Percentiles rank a stretch among this genome's conserved stretches.
Conservation (phyloP, 2,329 filamentous ascomycete genomes). For the Cryphonectria japonica region DNA sequence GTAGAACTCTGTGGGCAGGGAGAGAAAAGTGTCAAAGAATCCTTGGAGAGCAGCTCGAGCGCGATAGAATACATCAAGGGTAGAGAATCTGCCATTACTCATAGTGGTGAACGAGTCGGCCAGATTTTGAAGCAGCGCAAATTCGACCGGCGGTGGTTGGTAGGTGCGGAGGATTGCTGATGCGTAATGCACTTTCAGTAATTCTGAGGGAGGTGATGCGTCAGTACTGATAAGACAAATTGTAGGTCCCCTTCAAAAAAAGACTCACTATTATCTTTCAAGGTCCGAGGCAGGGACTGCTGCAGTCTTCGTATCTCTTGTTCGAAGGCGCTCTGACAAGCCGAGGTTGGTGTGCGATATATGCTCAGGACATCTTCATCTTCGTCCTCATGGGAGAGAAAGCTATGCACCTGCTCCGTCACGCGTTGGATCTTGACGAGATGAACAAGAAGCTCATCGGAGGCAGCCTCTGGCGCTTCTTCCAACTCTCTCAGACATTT, state of each 20-base stretch:
- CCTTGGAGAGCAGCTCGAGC: constrained; percentile 50
- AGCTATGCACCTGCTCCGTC: constrained; percentile 52
- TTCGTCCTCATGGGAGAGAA: constrained; percentile 43
- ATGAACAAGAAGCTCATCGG: constrained; percentile 50
- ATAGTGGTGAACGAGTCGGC: constrained; percentile 46
- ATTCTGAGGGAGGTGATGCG: constrained; percentile 35
- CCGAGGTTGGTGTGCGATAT: constrained; percentile 46
- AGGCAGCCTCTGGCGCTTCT: constrained; percentile 47
- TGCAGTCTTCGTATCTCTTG: constrained; percentile 49
- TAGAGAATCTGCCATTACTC: constrained; percentile 40
- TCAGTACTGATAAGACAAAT: neutral
- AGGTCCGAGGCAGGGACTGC: constrained; percentile 39
- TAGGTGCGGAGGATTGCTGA: constrained; percentile 49
- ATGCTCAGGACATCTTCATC: constrained; percentile 40
- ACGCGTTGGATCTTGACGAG: constrained; percentile 55
- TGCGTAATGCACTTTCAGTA: constrained; percentile 46
- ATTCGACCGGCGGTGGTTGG: constrained; percentile 51
- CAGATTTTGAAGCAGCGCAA: constrained; percentile 45
- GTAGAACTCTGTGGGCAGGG: constrained; percentile 47
- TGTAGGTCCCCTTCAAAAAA: neutral
- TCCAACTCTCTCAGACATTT: constrained; percentile 54
- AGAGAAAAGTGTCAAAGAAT: constrained; percentile 55
- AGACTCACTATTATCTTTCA: constrained; percentile 45
- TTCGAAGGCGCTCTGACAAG: constrained; percentile 52
- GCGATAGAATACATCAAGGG: constrained; percentile 54